phyloP scores from a whole-genome alignment of 2,329 filamentous ascomycete genomes.

The Monosporascus sp. region DNA sequence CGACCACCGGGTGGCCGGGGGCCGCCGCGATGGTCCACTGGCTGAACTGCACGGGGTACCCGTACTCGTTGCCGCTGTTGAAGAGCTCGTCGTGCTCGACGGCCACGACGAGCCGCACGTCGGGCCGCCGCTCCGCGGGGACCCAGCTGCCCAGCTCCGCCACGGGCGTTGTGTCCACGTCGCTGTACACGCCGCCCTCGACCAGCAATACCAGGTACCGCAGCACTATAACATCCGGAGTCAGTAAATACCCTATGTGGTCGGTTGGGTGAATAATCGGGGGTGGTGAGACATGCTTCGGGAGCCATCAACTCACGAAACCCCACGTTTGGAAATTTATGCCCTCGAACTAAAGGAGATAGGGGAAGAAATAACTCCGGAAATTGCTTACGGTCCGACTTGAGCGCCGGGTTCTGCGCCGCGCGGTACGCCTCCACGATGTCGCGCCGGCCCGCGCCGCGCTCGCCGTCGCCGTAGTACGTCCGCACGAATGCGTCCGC shows the following conservation, averaged over 20 bases:
- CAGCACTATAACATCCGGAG: too few relatives aligned
- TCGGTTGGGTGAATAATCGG: too few relatives aligned
- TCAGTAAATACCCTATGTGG: too few relatives aligned
- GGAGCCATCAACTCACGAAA: too few relatives aligned
- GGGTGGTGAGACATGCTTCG: too few relatives aligned
- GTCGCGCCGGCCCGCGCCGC: background rate
- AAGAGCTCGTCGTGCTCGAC: constrained; percentile 67
- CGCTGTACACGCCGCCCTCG: constrained; percentile 50
- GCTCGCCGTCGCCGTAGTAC: constrained; percentile 13
- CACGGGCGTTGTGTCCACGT: constrained; percentile 38
- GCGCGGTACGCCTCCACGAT: background rate
- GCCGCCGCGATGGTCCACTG: constrained; percentile 73
- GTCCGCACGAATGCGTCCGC: constrained; percentile 20
- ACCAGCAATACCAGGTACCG: constrained; percentile 64
- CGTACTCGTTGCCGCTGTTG: constrained; percentile 56
- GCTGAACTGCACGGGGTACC: constrained; percentile 67
- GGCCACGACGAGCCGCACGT: constrained; percentile 66
- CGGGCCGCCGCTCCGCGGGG: constrained; percentile 54
- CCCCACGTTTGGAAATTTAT: too few relatives aligned
- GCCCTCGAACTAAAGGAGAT: too few relatives aligned
- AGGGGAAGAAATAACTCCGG: too few relatives aligned
- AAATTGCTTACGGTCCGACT: too few relatives aligned
- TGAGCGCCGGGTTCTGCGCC: constrained; percentile 33
- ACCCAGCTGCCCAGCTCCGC: constrained; percentile 45
- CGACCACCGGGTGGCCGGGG: constrained; percentile 61